Evolutionary conservation across 2,329 filamentous ascomycete genomes (phyloP).

Genomic region (Claviceps sp.): DNA sequence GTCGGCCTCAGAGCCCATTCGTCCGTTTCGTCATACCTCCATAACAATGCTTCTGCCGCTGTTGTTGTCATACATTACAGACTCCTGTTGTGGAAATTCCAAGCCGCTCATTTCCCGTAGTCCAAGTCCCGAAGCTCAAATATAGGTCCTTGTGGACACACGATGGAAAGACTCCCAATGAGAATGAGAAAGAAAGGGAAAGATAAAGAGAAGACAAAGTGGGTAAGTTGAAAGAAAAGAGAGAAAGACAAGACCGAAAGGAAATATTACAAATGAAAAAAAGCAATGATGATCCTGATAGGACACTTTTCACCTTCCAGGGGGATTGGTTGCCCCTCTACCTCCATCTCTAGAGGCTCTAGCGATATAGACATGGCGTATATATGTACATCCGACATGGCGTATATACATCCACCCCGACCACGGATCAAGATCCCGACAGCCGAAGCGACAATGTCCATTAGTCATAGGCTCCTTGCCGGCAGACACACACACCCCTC

Average conservation of each 20-base stretch:
- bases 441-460: background rate
- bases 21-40: too few species aligned
- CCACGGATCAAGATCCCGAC: too few species aligned
- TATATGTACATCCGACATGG: slow-evolving; percentile 3
- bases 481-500: too few species aligned
- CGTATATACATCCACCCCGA: slow-evolving; percentile 4
- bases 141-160: background rate
- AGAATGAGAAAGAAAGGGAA: background rate
- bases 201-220: background rate
- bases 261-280: background rate
- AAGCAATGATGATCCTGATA: background rate
- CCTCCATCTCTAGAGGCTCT: slow-evolving; percentile 3
- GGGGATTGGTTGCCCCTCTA: background rate
- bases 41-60: too few species aligned
- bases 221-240: background rate
- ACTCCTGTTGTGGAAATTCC: too few species aligned
- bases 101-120: background rate
- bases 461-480: too few species aligned
- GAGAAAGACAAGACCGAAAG: background rate
- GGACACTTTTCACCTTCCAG: background rate
- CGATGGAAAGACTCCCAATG: too few species aligned
- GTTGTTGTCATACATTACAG: too few species aligned
- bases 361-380: background rate
- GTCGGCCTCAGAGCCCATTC: too few species aligned
- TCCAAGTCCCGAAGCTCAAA: background rate